phyloP scores from a whole-genome alignment of 768 basidiomycete genomes.

The Ephemerocybe angulata region DNA sequence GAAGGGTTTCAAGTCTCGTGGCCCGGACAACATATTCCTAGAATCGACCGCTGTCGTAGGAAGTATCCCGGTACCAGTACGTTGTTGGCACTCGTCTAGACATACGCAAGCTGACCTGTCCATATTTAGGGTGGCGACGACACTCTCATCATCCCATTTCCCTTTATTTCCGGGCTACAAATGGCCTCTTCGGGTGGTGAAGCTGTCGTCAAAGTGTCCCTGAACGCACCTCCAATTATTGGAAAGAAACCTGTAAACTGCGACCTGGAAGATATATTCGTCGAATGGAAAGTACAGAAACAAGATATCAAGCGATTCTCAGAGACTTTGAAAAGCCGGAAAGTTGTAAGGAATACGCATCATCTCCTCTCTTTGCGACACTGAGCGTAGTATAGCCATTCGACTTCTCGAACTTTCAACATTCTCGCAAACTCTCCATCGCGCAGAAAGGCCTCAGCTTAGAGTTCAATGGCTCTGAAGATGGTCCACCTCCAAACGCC shows the following conservation, averaged over 20 bases:
- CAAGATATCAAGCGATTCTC: conserved; percentile 44
- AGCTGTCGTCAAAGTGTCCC: conserved; percentile 26
- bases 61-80: conserved; percentile 42
- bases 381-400: conserved; percentile 6
- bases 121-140: conserved; percentile 50
- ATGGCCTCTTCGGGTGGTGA: conserved; percentile 23
- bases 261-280: conserved; percentile 7
- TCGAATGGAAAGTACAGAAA: conserved; percentile 21
- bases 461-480: neutral
- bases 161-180: conserved; percentile 22
- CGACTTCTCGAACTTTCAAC: neutral
- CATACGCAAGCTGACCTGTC: conserved; percentile 7
- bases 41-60: conserved; percentile 50
- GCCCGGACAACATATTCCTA: conserved; percentile 46
- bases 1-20: conserved; percentile 28
- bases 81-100: neutral
- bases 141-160: conserved; percentile 45
- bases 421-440: conserved; percentile 13
- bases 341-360: conserved; percentile 36
- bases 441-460: conserved; percentile 5
- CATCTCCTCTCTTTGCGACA: neutral
- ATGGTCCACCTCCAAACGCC: conserved; percentile 4
- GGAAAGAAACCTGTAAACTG: conserved; percentile 25
- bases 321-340: conserved; percentile 39
- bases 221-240: conserved; percentile 38